Evolutionary conservation across 169 alveolate genomes (phyloP).

Genomic region (Plasmodium ovale): DNA sequence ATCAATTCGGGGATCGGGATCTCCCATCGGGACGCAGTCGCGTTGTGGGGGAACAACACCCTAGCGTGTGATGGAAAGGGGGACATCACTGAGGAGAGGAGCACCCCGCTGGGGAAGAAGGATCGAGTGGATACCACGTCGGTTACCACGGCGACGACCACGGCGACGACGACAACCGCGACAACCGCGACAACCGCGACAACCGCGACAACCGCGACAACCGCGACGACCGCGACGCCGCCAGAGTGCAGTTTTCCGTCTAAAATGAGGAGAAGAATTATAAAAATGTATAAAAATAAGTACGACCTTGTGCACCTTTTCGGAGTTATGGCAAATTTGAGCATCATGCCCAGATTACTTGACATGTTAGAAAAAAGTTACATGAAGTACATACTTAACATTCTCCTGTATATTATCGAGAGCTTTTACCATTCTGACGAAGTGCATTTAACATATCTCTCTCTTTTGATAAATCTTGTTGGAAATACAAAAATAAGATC

Average conservation of each 20-base stretch:
- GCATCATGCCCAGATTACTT: background rate
- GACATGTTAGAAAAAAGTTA: conserved; percentile 11
- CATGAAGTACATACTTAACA: conserved; percentile 6
- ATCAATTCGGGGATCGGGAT: background rate
- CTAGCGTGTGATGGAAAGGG: too few relatives aligned
- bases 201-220: too few relatives aligned
- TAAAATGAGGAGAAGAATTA: conserved; percentile 1
- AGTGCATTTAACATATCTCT: conserved; percentile 13
- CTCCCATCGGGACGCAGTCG: background rate
- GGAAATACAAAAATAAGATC: background rate
- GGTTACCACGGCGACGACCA: too few relatives aligned
- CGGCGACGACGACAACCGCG: too few relatives aligned
- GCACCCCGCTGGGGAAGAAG: too few relatives aligned
- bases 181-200: too few relatives aligned
- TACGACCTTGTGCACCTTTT: conserved; percentile 19
- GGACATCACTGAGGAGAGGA: too few relatives aligned
- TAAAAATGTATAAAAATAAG: background rate
- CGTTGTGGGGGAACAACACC: too few relatives aligned
- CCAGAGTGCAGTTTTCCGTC: too few relatives aligned
- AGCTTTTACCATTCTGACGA: background rate
- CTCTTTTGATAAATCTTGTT: conserved; percentile 23
- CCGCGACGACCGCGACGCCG: too few relatives aligned
- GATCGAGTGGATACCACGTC: too few relatives aligned
- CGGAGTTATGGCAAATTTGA: conserved; percentile 26
- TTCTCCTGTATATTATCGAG: conserved; percentile 22